Conservation (phyloP, 352 stramenopile species). For the Phytophthora foliorum region DNA sequence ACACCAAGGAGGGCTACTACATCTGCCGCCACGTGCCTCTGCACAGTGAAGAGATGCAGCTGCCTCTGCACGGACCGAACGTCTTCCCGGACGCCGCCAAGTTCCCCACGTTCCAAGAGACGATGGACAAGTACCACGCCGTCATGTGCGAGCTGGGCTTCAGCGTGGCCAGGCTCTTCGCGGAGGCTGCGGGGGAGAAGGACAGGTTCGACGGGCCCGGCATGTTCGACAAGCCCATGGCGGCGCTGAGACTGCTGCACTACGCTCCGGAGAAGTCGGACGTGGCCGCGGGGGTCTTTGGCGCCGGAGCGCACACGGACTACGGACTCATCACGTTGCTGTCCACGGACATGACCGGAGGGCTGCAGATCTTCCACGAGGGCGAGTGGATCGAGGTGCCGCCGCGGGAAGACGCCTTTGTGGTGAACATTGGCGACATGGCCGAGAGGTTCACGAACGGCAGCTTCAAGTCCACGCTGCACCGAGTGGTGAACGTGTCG, state of each 20-base stretch:
- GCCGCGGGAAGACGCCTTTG: constrained; percentile 60
- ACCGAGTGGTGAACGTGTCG: constrained; percentile 71
- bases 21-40: constrained; percentile 74
- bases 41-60: constrained; percentile 64
- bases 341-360: constrained; percentile 65
- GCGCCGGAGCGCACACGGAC: constrained; percentile 80
- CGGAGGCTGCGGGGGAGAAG: constrained; percentile 56
- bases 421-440: constrained; percentile 85
- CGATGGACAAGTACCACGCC: constrained; percentile 62
- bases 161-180: constrained; percentile 64
- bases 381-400: constrained; percentile 71
- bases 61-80: constrained; percentile 73
- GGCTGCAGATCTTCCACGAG: constrained; percentile 69
- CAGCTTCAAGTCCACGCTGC: constrained; percentile 67
- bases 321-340: constrained; percentile 79
- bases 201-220: constrained; percentile 58
- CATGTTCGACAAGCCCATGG: constrained; percentile 86
- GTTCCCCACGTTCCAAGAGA: constrained; percentile 59
- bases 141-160: constrained; percentile 64
- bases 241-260: constrained; percentile 79
- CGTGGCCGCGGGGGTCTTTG: constrained; percentile 67
- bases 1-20: constrained; percentile 86
- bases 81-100: constrained; percentile 57
- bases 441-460: constrained; percentile 82
- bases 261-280: constrained; percentile 79